These are phyloP conservation scores for Clarireedia hainanense DNA, from an alignment of 2,329 filamentous ascomycete genomes.

Conservation along the genomic window DNA sequence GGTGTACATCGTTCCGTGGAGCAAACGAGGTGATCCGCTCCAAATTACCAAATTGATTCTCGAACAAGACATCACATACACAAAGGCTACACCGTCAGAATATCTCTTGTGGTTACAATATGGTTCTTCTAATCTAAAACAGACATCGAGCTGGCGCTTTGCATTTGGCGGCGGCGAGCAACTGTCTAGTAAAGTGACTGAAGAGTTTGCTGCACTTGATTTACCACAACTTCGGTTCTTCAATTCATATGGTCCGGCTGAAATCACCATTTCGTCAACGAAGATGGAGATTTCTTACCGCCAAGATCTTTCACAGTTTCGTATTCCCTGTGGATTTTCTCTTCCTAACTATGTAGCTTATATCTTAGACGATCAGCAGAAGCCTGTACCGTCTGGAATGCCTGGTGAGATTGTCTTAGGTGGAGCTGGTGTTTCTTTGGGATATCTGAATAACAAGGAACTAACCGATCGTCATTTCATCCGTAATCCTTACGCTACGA, in stretches of 20 bases:
- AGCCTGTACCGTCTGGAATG: constrained; percentile 33
- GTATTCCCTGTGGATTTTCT: constrained; percentile 4
- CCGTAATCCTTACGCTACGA: constrained; percentile 4
- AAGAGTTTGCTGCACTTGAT: constrained; percentile 14
- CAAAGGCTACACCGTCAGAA: constrained; percentile 20
- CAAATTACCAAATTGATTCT: constrained; percentile 16
- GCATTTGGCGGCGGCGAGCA: constrained; percentile 23
- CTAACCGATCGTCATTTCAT: constrained; percentile 8
- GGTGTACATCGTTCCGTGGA: constrained; percentile 12
- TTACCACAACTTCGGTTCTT: constrained; percentile 12
- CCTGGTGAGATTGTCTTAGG: constrained; percentile 37
- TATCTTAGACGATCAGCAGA: constrained; percentile 33
- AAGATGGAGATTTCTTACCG: constrained; percentile 17
- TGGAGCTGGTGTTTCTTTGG: constrained; percentile 30
- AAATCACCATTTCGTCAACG: constrained; percentile 11
- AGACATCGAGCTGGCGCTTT: constrained; percentile 14
- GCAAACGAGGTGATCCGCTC: constrained; percentile 13
- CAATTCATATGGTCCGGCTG: constrained; percentile 19
- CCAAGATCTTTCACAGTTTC: neutral
- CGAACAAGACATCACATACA: constrained; percentile 15
- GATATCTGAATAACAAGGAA: constrained; percentile 31
- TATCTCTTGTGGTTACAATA: constrained; percentile 15
- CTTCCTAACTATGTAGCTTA: constrained; percentile 25
- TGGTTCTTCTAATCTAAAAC: neutral
- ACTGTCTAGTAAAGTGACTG: constrained; percentile 20